Evolutionary conservation across 2,329 filamentous ascomycete genomes (phyloP).

Genomic region (Nigrograna mackinnonii): DNA sequence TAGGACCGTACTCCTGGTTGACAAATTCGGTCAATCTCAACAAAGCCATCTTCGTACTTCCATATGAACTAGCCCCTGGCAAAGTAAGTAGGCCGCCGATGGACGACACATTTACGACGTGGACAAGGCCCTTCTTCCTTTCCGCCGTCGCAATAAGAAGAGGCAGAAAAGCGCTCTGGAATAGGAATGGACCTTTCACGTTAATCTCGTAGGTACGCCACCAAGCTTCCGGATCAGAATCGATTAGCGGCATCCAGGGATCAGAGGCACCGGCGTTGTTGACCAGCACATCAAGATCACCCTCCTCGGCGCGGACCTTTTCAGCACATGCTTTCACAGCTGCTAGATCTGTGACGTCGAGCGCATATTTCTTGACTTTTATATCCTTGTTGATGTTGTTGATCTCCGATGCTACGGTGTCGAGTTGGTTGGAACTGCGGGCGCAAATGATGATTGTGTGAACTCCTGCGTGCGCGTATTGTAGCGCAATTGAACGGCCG

Average conservation of each 20-base stretch:
- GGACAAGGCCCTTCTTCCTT: slow-evolving; percentile 33
- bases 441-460: slow-evolving; percentile 58
- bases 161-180: slow-evolving; percentile 52
- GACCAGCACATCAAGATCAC: no score
- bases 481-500: slow-evolving; percentile 57
- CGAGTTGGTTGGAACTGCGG: slow-evolving; percentile 48
- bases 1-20: slow-evolving; percentile 41
- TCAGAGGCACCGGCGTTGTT: background rate
- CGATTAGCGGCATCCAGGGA: slow-evolving; percentile 16
- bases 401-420: slow-evolving; percentile 40
- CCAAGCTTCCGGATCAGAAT: no score
- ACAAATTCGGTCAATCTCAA: slow-evolving; percentile 55
- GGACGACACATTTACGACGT: slow-evolving; percentile 53
- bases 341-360: slow-evolving; percentile 48
- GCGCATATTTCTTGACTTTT: slow-evolving; percentile 45
- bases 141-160: slow-evolving; percentile 34
- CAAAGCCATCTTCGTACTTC: slow-evolving; percentile 54
- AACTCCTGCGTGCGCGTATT: slow-evolving; percentile 59
- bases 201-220: slow-evolving; percentile 51
- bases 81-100: slow-evolving; percentile 40
- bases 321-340: slow-evolving; percentile 42
- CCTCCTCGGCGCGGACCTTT: slow-evolving; percentile 26
- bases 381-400: slow-evolving; percentile 43
- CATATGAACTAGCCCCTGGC: slow-evolving; percentile 41
- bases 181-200: slow-evolving; percentile 51